A percentile compares a stretch with the other conserved stretches of the same genome.
Evolutionary conservation across 306 rosid genomes (phyloP).

Genomic region (Alnus glutinosa): DNA sequence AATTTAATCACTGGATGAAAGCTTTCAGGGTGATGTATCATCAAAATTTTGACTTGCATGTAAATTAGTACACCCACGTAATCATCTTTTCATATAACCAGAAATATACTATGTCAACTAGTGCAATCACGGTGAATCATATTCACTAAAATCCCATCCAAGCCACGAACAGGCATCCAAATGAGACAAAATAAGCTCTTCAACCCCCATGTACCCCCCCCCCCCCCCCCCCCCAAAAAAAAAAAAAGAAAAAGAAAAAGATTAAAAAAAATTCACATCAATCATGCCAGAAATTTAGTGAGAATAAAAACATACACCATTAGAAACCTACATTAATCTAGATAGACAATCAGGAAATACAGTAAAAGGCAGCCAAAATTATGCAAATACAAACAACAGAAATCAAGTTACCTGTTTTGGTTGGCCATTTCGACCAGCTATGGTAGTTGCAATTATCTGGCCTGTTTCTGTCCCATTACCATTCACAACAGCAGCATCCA

Average conservation of each 20-base stretch:
- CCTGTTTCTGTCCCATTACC: constrained; percentile 90
- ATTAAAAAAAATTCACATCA: not conserved
- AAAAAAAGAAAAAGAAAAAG: not conserved
- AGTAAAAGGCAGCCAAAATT: not conserved
- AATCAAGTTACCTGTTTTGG: constrained; percentile 68
- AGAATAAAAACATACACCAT: not conserved
- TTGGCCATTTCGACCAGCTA: constrained; percentile 77
- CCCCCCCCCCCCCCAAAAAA: not conserved
- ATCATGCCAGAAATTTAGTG: not conserved
- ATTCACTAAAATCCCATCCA: not conserved
- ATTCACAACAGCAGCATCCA: constrained; percentile 59
- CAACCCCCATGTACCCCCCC: not conserved
- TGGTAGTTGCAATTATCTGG: constrained; percentile 74
- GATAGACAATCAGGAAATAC: not conserved
- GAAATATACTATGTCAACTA: too few relatives aligned
- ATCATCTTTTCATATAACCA: not conserved
- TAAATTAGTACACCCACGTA: not conserved
- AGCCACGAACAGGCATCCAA: not conserved
- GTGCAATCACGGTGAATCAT: not conserved
- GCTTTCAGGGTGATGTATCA: not conserved
- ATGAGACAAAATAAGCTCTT: not conserved
- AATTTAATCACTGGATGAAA: constrained; percentile 7
- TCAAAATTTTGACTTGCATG: not conserved
- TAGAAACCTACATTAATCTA: not conserved
- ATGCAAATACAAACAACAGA: constrained; percentile 16